Evolutionary conservation across 306 rosid species (phyloP).

Genomic region (Herpetospermum pedunculosum): DNA sequence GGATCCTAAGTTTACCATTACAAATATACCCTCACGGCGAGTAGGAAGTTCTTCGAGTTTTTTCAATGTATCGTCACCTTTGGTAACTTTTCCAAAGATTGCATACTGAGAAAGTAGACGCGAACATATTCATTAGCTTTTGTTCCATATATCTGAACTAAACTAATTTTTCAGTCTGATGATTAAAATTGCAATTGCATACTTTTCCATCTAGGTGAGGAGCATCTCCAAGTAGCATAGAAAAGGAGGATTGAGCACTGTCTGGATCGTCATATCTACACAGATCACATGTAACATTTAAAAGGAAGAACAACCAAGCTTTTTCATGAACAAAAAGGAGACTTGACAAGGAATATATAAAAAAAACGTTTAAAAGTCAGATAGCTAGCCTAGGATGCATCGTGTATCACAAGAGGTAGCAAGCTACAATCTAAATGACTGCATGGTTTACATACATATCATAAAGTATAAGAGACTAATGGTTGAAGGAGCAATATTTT

Average conservation of each 20-base stretch:
- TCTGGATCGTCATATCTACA: slow-evolving; percentile 63
- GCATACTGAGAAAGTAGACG: slow-evolving; percentile 51
- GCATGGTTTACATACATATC: background rate
- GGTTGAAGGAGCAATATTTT: background rate
- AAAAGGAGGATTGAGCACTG: slow-evolving; percentile 73
- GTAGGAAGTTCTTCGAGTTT: slow-evolving; percentile 87
- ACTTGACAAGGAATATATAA: background rate
- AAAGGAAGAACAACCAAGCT: background rate
- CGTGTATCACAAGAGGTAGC: background rate
- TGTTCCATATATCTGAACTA: slow-evolving; percentile 7
- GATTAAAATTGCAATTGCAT: slow-evolving; percentile 12
- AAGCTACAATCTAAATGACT: background rate
- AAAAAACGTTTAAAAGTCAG: background rate
- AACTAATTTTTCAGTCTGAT: slow-evolving; percentile 10
- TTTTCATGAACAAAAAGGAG: background rate
- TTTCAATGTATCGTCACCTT: slow-evolving; percentile 69
- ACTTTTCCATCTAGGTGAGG: slow-evolving; percentile 92
- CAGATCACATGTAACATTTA: slow-evolving; percentile 10
- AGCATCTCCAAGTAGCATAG: slow-evolving; percentile 78
- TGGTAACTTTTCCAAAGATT: slow-evolving; percentile 85
- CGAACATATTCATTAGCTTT: slow-evolving; percentile 19
- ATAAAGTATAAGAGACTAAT: background rate
- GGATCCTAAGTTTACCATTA: slow-evolving; percentile 46
- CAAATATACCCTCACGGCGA: slow-evolving; percentile 76
- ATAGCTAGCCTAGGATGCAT: background rate